Percentiles rank a stretch among this genome's conserved stretches.
These are phyloP conservation scores for Russula virescens DNA, from an alignment of 768 basidiomycete genomes.

Conservation along the genomic window DNA sequence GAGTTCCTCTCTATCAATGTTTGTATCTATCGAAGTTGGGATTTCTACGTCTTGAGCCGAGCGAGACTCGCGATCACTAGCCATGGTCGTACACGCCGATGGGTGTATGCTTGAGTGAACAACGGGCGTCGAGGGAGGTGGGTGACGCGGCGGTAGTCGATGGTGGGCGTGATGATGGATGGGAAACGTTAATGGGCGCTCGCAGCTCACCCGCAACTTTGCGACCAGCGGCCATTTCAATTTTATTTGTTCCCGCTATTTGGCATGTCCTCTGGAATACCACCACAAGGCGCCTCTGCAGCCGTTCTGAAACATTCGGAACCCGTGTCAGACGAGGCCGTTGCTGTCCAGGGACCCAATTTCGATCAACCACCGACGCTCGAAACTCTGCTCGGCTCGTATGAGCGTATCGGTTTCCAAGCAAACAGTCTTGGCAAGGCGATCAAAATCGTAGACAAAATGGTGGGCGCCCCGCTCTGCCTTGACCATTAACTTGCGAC, in stretches of 20 bases:
- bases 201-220: neutral
- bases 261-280: conserved; percentile 33
- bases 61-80: neutral
- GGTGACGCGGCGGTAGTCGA: conserved; percentile 11
- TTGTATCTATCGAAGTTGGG: neutral
- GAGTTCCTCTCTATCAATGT: neutral
- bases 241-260: neutral
- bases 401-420: conserved; percentile 93
- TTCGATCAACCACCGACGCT: conserved; percentile 68
- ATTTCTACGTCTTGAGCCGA: neutral
- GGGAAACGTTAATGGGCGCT: conserved; percentile 7
- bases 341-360: conserved; percentile 82
- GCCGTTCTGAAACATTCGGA: conserved; percentile 77
- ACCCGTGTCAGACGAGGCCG: conserved; percentile 55
- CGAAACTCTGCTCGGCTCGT: conserved; percentile 64
- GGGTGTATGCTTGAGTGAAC: neutral
- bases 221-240: no score
- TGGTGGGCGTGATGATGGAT: neutral
- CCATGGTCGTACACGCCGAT: neutral
- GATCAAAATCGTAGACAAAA: conserved; percentile 85
- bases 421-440: conserved; percentile 89
- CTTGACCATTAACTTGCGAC: neutral
- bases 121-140: neutral
- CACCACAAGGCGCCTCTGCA: conserved; percentile 56
- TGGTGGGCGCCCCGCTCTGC: conserved; percentile 49